Evolutionary conservation across 2,329 filamentous ascomycete species (phyloP), one percentile per base, ranked within the genome.

Genomic region (Parastagonospora nodorum): DNA sequence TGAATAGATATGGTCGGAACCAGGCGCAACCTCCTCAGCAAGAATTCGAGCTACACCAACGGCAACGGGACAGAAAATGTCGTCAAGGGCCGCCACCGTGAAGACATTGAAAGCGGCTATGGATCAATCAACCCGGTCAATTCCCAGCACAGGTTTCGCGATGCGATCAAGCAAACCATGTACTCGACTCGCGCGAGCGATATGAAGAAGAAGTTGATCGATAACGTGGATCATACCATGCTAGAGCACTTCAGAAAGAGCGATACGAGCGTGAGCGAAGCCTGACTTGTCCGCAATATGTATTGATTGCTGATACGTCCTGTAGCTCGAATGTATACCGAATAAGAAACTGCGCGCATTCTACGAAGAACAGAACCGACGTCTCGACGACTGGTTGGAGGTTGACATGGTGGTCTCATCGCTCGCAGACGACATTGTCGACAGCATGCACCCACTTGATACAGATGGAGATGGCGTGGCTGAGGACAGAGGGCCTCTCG

Each of bases 401-500:
- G 81, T 85, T 30, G 82, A 85, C 65, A 78, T 80, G 31, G 74
- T 84, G 6, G 83, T 85, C 37, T 77, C 77, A 54, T 76, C 78
- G 19, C 74, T 85, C 33, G 80, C 82, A 9, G 81, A 84, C 59
- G 81, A 85, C 58, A 78, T 85, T 7, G 73, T 85, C n/a, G 83
- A 85, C 50, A 81, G 77, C 36, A 84, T 85, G 77, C 77, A 82
- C 52, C 83, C 83, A 1, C 58, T 58, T 1, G 83, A 85, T 46
- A 73, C 79, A 1, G 82, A 85, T 53, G 74, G 78, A 28, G 83
- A 85, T 58, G 82, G 83, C 2, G 67, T 81, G n/a, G 73, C 74
- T 6, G 83, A 85, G 58, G 72, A 81, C 14, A 71, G 75, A 5
- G 82, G 82, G 0, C 78, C 78, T 0, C 63, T 85, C 19, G 79